Evolutionary conservation across 169 alveolate species (phyloP).

Genomic region (Babesia caballi): DNA sequence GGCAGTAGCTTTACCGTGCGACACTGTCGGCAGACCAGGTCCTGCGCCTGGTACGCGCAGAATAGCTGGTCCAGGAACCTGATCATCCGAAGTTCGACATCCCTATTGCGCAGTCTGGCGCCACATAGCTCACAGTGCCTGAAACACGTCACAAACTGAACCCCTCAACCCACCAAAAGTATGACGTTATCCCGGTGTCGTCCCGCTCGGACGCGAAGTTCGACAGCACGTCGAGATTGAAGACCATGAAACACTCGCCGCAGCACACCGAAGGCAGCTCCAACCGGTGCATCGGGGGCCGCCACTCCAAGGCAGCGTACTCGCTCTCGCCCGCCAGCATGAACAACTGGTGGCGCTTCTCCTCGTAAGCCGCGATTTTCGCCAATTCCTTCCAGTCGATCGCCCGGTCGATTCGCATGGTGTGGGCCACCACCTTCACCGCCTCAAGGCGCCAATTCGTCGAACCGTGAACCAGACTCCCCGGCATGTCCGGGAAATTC

Average conservation of each 20-base stretch:
- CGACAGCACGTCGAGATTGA: conserved; percentile 69
- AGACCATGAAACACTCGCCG: conserved; percentile 68
- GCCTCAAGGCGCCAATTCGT: conserved; percentile 72
- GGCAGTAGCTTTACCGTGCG: conserved; percentile 29
- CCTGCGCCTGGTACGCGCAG: conserved; percentile 60
- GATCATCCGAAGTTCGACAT: conserved; percentile 44
- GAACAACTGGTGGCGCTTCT: conserved; percentile 69
- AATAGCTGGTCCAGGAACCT: conserved; percentile 48
- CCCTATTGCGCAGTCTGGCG: conserved; percentile 15
- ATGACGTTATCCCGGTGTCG: conserved; percentile 36
- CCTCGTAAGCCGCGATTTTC: conserved; percentile 55
- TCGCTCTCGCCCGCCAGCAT: conserved; percentile 71
- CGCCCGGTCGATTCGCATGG: conserved; percentile 69
- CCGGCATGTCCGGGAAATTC: conserved; percentile 72
- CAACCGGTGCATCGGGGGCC: conserved; percentile 59
- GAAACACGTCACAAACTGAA: too few relatives aligned
- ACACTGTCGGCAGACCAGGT: conserved; percentile 39
- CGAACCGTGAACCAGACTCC: conserved; percentile 50
- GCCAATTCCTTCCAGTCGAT: conserved; percentile 50
- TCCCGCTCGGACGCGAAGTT: conserved; percentile 58
- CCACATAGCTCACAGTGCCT: conserved; percentile 49
- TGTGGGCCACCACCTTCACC: conserved; percentile 64
- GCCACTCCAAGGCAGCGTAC: conserved; percentile 66
- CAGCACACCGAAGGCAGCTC: conserved; percentile 65
- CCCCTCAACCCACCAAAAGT: not conserved